Conservation (phyloP, 1,284 basidiomycete genomes). For the Mycena citricolor region DNA sequence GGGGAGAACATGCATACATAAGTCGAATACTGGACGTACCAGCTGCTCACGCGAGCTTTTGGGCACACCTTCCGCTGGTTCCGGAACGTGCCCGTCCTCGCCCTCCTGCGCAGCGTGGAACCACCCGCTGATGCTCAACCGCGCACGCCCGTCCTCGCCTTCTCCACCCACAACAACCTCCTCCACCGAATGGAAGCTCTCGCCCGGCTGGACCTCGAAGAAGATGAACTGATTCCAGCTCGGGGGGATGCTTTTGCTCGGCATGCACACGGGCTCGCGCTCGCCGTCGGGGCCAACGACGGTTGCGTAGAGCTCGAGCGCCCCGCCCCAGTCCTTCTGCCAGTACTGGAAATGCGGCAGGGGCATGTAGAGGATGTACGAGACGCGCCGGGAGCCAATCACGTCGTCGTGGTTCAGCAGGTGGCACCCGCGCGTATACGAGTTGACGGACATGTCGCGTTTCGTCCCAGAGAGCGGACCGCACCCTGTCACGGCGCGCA, state of each 20-base stretch:
- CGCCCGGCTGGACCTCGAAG: constrained; percentile 88
- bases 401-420: constrained; percentile 98
- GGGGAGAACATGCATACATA: too few species aligned
- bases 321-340: constrained; percentile 88
- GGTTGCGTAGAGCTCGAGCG: constrained; percentile 91
- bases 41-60: constrained; percentile 81
- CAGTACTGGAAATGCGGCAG: constrained; percentile 69
- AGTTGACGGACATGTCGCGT: constrained; percentile 95
- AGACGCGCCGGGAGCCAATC: constrained; percentile 92
- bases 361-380: constrained; percentile 97
- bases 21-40: too few species aligned
- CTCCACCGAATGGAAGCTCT: constrained; percentile 96
- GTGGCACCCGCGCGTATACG: constrained; percentile 90
- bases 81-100: constrained; percentile 81
- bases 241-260: constrained; percentile 67
- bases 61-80: constrained; percentile 40
- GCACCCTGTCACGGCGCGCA: constrained; percentile 89
- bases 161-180: constrained; percentile 86
- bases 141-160: constrained; percentile 64
- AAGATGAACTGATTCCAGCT: constrained; percentile 98
- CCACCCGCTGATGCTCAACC: constrained; percentile 95
- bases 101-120: constrained; percentile 92
- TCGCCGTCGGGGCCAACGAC: constrained; percentile 46
- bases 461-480: constrained; percentile 90
- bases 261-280: constrained; percentile 62